Base-by-base conservation (phyloP, 306 rosid genomes). In the Arachis stenosperma region DNA sequence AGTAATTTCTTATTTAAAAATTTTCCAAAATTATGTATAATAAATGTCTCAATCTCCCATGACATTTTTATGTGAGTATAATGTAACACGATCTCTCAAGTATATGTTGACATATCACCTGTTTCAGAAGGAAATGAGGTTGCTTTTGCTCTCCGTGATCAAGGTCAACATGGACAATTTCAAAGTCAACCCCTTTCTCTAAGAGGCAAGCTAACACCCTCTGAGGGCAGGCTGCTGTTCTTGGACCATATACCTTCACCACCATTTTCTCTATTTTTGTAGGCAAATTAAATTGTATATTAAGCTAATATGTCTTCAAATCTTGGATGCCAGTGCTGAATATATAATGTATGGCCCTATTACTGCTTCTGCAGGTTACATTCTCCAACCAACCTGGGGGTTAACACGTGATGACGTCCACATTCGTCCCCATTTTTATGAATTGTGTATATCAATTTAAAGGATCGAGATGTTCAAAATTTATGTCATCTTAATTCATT, bases 141-240 rank as follows among this genome's bases (percentile, higher is more conserved):
- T 8, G 75, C 79, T 91, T 91, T 3, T 91, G 96, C 7, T 89
- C 81, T 44, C 85, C 89, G 0, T 57, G 64, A 5, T 73, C 74
- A 79, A 91, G 96, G 71, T 83, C 85, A 15, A 91, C 70, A 46
- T 69, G 70, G 0, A 82, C 79, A 53, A 87, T 8, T 53, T 91
- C 91, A 57, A 89, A 91, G 1, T 91, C 88, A 1, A 91, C 77
- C 3, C 13, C 91, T 73, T 86, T 86, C 79, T 91, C 97, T n/a
- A 86, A 42, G 58, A 91, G 86, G 67, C 97, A 91, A 81, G 72
- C 79, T 41, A 89, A 12, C 47, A 89, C 96, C 54, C 96, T 86
- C 40, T 89, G 97, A 13, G 90, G 70, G 71, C 97, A 89, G 0
- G 85, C 92, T 75, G 80, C 84, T 2, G 27, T 70, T 39, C 9